Percentiles rank a stretch among this genome's conserved stretches.
Evolutionary conservation across 345 rosid species (phyloP).

Genomic region (Populus pruinosa): DNA sequence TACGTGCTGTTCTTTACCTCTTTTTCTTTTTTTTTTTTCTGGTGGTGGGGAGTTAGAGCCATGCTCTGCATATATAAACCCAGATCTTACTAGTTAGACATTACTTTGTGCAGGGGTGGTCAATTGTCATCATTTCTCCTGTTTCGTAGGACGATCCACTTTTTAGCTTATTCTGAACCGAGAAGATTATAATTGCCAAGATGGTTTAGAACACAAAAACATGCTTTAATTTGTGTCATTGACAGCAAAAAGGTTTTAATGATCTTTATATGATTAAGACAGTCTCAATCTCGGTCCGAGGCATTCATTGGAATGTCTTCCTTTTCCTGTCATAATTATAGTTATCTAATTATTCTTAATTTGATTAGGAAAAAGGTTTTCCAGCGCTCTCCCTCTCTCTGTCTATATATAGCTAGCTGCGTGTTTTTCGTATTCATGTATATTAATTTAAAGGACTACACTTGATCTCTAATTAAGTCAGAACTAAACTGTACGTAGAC

Average conservation of each 20-base stretch:
- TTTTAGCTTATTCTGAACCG: constrained; percentile 16
- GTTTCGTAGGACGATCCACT: constrained; percentile 12
- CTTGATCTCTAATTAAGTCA: too few relatives aligned
- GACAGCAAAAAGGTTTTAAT: constrained; percentile 28
- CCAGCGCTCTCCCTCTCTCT: too few relatives aligned
- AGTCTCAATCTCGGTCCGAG: background rate
- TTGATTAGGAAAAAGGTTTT: background rate
- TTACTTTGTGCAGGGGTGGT: background rate
- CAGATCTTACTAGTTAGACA: background rate
- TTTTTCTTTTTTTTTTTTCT: too few relatives aligned
- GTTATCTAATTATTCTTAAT: background rate
- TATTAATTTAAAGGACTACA: too few relatives aligned
- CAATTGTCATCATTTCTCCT: background rate
- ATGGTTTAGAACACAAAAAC: constrained; percentile 16
- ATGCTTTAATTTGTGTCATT: constrained; percentile 19
- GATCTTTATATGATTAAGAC: background rate
- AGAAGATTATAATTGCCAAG: constrained; percentile 4
- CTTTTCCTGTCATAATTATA: background rate
- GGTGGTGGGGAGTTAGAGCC: background rate
- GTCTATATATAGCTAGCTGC: too few relatives aligned
- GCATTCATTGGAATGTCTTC: background rate
- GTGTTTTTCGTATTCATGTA: too few relatives aligned
- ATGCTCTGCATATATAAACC: background rate
- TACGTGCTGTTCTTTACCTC: background rate
- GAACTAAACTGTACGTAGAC: too few relatives aligned